Percentiles rank a stretch among this genome's conserved stretches.
Conservation (phyloP, 2,329 filamentous ascomycete species). For the Cordyceps cateniannulata region DNA sequence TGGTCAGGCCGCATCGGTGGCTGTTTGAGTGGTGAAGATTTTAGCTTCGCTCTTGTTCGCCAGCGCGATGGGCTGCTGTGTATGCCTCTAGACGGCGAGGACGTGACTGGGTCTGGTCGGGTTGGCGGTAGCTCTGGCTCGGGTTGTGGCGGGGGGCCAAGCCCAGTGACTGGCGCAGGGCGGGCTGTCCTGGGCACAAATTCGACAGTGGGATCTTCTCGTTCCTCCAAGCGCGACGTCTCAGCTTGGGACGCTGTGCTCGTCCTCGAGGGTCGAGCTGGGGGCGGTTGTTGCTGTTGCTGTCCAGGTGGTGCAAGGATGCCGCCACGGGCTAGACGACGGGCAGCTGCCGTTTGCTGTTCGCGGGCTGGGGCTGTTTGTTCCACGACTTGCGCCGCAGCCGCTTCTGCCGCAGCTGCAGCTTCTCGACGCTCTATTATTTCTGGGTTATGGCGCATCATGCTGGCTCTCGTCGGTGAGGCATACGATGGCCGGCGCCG, state of each 20-base stretch:
- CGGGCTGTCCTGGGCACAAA: not conserved
- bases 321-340: slow-evolving; percentile 11
- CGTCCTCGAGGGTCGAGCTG: not conserved
- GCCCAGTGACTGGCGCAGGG: not conserved
- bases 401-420: slow-evolving; percentile 26
- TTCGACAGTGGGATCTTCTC: not conserved
- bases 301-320: slow-evolving; percentile 3
- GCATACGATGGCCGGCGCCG: slow-evolving; percentile 50
- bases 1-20: slow-evolving; percentile 23
- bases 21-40: slow-evolving; percentile 45
- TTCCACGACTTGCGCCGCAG: not conserved
- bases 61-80: slow-evolving; percentile 51
- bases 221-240: not conserved
- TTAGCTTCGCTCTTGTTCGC: slow-evolving; percentile 27
- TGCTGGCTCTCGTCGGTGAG: slow-evolving; percentile 60
- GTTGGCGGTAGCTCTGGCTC: slow-evolving; percentile 61
- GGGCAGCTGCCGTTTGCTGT: slow-evolving; percentile 11
- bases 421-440: slow-evolving; percentile 42
- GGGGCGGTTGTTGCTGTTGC: slow-evolving; percentile 1
- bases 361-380: slow-evolving; percentile 3
- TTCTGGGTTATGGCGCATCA: slow-evolving; percentile 55
- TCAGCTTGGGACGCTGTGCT: not conserved
- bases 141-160: slow-evolving; percentile 21
- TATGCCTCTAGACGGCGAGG: slow-evolving; percentile 51
- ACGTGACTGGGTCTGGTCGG: slow-evolving; percentile 45